Evolutionary conservation across 345 rosid species (phyloP).

Genomic region (Tarenaya hassleriana): DNA sequence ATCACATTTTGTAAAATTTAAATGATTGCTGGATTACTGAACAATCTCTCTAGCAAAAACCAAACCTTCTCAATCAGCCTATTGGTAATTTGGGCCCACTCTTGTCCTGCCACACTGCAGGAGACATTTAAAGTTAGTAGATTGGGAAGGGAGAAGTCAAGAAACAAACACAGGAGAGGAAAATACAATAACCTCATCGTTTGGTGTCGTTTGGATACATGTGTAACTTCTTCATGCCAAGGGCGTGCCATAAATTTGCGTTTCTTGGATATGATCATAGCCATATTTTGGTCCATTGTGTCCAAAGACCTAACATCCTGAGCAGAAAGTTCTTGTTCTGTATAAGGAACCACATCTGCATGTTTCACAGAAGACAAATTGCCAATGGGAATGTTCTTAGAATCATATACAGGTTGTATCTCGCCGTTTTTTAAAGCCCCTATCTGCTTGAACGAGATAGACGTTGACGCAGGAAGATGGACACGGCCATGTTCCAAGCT

Average conservation of each 20-base stretch:
- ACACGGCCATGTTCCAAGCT: too few relatives aligned
- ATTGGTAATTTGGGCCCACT: slow-evolving; percentile 16
- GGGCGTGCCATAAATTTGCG: slow-evolving; percentile 15
- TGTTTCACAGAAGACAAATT: too few relatives aligned
- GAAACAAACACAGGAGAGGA: too few relatives aligned
- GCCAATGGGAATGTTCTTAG: too few relatives aligned
- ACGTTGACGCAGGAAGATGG: too few relatives aligned
- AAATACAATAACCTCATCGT: slow-evolving; percentile 5
- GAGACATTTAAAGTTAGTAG: slow-evolving; percentile 6
- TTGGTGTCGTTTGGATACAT: slow-evolving; percentile 7
- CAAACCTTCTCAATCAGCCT: slow-evolving; percentile 19
- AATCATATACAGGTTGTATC: too few relatives aligned
- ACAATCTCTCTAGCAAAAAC: too few relatives aligned
- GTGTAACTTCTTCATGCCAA: slow-evolving; percentile 10
- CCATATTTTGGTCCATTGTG: slow-evolving; percentile 11
- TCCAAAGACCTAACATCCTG: background rate
- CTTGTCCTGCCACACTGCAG: slow-evolving; percentile 23
- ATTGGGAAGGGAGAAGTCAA: background rate
- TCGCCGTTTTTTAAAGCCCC: too few relatives aligned
- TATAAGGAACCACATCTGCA: too few relatives aligned
- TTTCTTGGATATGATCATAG: slow-evolving; percentile 9
- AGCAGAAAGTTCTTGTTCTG: too few relatives aligned
- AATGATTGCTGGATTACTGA: background rate
- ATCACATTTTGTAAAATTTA: background rate
- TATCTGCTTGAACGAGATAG: too few relatives aligned